Conservation (phyloP, 148 eudicot genomes). For the Spergularia bocconei region DNA sequence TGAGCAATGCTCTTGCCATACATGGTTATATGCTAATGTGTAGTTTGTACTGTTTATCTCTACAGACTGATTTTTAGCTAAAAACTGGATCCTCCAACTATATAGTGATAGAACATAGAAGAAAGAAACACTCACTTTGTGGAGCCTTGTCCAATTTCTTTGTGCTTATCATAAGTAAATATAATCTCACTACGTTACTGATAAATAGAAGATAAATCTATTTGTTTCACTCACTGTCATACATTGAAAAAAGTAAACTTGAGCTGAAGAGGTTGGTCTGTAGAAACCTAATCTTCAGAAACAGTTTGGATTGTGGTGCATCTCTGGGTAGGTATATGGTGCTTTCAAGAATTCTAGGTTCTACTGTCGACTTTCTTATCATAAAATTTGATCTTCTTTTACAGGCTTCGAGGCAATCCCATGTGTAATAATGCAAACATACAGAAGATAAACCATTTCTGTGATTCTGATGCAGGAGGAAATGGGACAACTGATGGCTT, state of each 20-base stretch:
- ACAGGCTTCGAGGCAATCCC: constrained; percentile 80
- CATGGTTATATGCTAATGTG: no score
- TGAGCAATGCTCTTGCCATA: no score
- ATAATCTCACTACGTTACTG: background rate
- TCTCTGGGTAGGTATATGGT: background rate
- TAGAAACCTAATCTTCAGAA: background rate
- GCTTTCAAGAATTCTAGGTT: background rate
- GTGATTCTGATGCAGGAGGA: constrained; percentile 49
- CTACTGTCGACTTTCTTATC: constrained; percentile 6
- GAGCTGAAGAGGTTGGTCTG: background rate
- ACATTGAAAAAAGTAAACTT: background rate
- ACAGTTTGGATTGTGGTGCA: background rate
- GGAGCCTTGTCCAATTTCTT: no score
- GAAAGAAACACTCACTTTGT: no score
- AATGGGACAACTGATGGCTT: constrained; percentile 29
- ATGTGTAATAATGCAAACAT: constrained; percentile 48
- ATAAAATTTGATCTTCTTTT: constrained; percentile 3
- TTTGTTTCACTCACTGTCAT: background rate
- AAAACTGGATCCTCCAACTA: no score
- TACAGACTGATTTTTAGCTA: no score
- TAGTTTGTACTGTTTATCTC: no score
- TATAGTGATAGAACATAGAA: no score
- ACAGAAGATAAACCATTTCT: constrained; percentile 40
- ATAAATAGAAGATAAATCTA: background rate
- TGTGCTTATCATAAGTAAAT: no score